phyloP scores from a whole-genome alignment of 495 filamentous ascomycete species.

The Gamarada debralockiae region DNA sequence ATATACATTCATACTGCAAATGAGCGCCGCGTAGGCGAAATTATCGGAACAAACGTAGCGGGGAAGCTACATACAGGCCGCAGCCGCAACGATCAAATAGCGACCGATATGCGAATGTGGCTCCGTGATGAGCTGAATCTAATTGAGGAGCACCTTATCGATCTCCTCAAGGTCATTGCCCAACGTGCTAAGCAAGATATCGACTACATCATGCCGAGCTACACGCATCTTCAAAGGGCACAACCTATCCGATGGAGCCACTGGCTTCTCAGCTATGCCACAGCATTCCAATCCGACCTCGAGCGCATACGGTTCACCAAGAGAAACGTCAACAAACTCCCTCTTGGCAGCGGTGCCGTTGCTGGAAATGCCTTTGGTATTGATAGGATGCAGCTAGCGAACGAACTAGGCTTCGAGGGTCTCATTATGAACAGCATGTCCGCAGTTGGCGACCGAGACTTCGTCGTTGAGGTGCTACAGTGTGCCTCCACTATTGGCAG shows the following conservation, averaged over 20 bases:
- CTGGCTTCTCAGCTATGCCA: slow-evolving; percentile 78
- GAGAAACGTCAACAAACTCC: slow-evolving; percentile 72
- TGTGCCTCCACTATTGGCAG: slow-evolving; percentile 78
- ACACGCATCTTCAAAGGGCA: slow-evolving; percentile 90
- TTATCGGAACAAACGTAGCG: slow-evolving; percentile 80
- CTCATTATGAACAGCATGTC: slow-evolving; percentile 82
- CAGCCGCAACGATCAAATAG: slow-evolving; percentile 90
- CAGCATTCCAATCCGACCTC: slow-evolving; percentile 72
- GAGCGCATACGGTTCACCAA: slow-evolving; percentile 74
- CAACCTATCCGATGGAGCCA: slow-evolving; percentile 89
- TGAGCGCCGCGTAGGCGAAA: slow-evolving; percentile 83
- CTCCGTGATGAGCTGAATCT: slow-evolving; percentile 70
- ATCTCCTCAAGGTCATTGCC: slow-evolving; percentile 68
- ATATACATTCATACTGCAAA: slow-evolving; percentile 78
- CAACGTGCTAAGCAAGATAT: slow-evolving; percentile 76
- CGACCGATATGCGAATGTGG: slow-evolving; percentile 93
- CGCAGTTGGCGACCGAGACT: slow-evolving; percentile 82
- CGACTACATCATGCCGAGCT: slow-evolving; percentile 57
- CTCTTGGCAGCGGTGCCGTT: slow-evolving; percentile 81
- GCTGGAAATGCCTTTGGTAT: slow-evolving; percentile 92
- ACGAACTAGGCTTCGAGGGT: slow-evolving; percentile 83
- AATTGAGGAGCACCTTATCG: slow-evolving; percentile 62
- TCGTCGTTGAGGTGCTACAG: slow-evolving; percentile 86
- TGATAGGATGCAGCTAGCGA: slow-evolving; percentile 82
- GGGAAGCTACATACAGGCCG: slow-evolving; percentile 94